Percentiles rank a stretch among this genome's conserved stretches.
Evolutionary conservation across 139 green algal species (phyloP).

Genomic region (Chlorella sp.): DNA sequence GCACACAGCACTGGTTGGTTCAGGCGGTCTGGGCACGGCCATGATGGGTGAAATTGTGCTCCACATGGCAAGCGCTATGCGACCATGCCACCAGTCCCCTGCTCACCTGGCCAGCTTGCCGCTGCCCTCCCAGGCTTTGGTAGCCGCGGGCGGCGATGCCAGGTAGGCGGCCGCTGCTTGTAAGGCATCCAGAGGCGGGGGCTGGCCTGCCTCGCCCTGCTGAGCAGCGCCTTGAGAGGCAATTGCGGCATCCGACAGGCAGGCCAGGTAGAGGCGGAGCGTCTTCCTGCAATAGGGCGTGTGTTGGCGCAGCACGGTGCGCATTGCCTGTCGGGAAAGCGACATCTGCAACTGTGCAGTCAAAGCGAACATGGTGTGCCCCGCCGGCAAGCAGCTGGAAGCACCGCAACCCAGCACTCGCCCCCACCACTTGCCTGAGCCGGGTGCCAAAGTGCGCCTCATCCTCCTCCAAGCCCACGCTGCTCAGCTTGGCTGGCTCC

Average conservation of each 20-base stretch:
- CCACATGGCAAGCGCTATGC: neutral
- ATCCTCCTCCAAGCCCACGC: neutral
- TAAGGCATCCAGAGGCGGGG: slow-evolving; percentile 11
- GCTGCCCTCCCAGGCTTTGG: neutral
- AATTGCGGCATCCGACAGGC: slow-evolving; percentile 1
- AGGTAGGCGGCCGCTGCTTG: slow-evolving; percentile 4
- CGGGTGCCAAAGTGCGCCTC: neutral
- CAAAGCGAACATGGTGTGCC: no score
- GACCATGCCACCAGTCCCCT: neutral
- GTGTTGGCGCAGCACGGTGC: no score
- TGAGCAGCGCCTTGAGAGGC: neutral
- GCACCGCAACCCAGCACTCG: no score
- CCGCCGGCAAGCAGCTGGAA: no score
- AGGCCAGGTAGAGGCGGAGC: slow-evolving; percentile 16
- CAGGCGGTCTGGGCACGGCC: no score
- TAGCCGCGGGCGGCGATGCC: neutral
- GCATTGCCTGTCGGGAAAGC: no score
- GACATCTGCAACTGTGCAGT: no score
- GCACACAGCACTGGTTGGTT: no score
- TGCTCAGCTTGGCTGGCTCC: neutral
- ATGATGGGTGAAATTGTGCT: no score
- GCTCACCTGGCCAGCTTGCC: slow-evolving; percentile 23
- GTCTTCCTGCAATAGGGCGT: slow-evolving; percentile 9
- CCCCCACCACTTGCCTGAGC: neutral
- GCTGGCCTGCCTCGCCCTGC: neutral